These are phyloP conservation scores for Yamadazyma triangularis DNA, from an alignment of 1,139 yeast species.

Conservation along the genomic window DNA sequence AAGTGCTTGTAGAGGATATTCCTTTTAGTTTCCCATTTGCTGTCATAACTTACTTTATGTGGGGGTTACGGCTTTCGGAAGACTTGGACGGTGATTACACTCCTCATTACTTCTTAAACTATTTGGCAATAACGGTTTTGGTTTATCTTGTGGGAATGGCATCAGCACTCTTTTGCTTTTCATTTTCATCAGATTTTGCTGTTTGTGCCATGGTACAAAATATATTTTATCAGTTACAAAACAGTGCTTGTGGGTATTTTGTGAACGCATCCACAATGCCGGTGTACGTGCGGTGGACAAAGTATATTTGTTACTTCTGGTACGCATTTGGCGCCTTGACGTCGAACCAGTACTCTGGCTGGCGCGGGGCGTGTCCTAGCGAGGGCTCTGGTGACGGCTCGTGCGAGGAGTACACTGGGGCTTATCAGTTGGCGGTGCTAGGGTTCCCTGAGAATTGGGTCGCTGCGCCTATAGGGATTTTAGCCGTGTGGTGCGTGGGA, in stretches of 20 bases:
- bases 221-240: conserved; percentile 63
- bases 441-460: conserved; percentile 68
- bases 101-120: conserved; percentile 52
- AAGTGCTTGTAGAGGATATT: conserved; percentile 65
- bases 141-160: conserved; percentile 54
- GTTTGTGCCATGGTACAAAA: conserved; percentile 62
- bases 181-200: conserved; percentile 61
- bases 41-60: conserved; percentile 68
- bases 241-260: conserved; percentile 79
- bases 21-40: conserved; percentile 59
- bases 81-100: conserved; percentile 12
- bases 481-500: conserved; percentile 57
- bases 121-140: conserved; percentile 55
- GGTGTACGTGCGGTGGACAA: conserved; percentile 82
- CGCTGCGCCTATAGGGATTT: conserved; percentile 59
- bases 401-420: conserved; percentile 48
- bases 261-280: conserved; percentile 74
- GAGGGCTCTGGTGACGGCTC: conserved; percentile 17
- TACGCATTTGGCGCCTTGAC: conserved; percentile 68
- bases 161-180: conserved; percentile 52
- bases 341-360: conserved; percentile 62
- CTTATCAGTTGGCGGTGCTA: conserved; percentile 46
- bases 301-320: conserved; percentile 72
- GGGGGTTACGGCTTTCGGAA: conserved; percentile 51
- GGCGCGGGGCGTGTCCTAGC: conserved; percentile 53